Percentiles rank a stretch among this genome's conserved stretches.
phyloP scores from a whole-genome alignment of 306 rosid species.

The Aeschynomene evenia region DNA sequence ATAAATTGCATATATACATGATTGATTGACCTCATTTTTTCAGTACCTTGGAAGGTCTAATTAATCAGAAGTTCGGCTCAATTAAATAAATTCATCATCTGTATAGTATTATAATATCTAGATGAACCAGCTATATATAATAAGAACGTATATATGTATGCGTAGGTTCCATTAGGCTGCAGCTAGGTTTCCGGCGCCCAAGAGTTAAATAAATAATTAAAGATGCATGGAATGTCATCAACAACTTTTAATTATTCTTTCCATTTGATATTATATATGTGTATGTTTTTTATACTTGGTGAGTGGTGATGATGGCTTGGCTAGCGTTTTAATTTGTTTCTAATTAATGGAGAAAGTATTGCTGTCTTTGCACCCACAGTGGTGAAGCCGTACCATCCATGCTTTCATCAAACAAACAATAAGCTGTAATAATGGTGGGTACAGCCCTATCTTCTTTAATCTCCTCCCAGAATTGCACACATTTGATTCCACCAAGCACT shows the following conservation, averaged over 20 bases:
- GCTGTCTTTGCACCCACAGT: conserved; percentile 13
- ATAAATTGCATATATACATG: too few relatives aligned
- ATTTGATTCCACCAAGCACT: conserved; percentile 46
- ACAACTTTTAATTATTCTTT: conserved; percentile 42
- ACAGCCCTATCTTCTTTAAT: too few relatives aligned
- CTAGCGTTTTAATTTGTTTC: too few relatives aligned
- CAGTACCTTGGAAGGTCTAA: conserved; percentile 17
- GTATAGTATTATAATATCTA: background rate
- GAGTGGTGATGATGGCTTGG: too few relatives aligned
- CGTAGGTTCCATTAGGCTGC: conserved; percentile 28
- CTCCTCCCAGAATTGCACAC: conserved; percentile 30
- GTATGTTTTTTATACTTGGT: background rate
- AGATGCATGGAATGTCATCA: conserved; percentile 9
- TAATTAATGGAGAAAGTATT: conserved; percentile 28
- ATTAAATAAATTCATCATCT: too few relatives aligned
- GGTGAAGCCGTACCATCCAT: conserved; percentile 26
- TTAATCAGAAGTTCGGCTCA: background rate
- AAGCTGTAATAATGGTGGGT: conserved; percentile 23
- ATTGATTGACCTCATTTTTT: conserved; percentile 9
- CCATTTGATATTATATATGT: conserved; percentile 24
- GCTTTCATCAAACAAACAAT: conserved; percentile 33
- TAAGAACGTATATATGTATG: too few relatives aligned
- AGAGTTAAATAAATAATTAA: conserved; percentile 31
- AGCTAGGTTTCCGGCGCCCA: conserved; percentile 33
- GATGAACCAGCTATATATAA: background rate